phyloP scores from a whole-genome alignment of 352 stramenopile genomes.

The Aphanomyces astaci region DNA sequence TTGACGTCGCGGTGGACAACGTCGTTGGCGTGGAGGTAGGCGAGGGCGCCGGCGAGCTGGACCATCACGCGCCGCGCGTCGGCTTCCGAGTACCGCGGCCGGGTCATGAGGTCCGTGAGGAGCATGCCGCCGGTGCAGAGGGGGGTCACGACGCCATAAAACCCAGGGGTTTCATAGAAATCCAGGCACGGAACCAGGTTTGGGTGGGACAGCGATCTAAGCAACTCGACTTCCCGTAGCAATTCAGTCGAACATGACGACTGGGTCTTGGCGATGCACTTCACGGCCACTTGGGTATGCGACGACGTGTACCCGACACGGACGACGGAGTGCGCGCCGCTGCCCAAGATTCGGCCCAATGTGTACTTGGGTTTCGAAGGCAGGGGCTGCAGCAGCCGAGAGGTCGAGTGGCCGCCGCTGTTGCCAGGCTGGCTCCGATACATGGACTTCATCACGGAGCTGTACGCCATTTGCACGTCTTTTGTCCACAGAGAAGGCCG shows the following conservation, averaged over 20 bases:
- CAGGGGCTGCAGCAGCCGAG: not conserved
- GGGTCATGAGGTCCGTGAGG: conserved; percentile 4
- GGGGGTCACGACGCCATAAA: conserved; percentile 17
- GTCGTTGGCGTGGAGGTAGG: conserved; percentile 1
- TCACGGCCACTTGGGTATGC: conserved; percentile 32
- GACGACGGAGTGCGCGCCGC: conserved; percentile 81
- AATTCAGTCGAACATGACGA: conserved; percentile 25
- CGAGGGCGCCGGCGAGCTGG: conserved; percentile 1
- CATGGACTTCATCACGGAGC: conserved; percentile 69
- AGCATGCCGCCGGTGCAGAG: conserved; percentile 21
- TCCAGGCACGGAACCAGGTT: not conserved
- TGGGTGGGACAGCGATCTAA: not conserved
- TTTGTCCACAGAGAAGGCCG: conserved; percentile 52
- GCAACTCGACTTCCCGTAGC: not conserved
- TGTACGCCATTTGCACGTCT: conserved; percentile 67
- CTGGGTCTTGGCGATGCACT: conserved; percentile 34
- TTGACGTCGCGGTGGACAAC: conserved; percentile 24
- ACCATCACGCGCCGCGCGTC: not conserved
- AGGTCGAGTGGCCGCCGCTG: conserved; percentile 1
- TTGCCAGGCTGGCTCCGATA: conserved; percentile 22
- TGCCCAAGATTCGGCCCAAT: conserved; percentile 14
- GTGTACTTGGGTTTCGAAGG: not conserved
- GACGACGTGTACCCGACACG: conserved; percentile 45
- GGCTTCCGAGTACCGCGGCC: conserved; percentile 12
- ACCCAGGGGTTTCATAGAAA: not conserved